phyloP scores from a whole-genome alignment of 345 rosid species.

The Eucalyptus victrix region DNA sequence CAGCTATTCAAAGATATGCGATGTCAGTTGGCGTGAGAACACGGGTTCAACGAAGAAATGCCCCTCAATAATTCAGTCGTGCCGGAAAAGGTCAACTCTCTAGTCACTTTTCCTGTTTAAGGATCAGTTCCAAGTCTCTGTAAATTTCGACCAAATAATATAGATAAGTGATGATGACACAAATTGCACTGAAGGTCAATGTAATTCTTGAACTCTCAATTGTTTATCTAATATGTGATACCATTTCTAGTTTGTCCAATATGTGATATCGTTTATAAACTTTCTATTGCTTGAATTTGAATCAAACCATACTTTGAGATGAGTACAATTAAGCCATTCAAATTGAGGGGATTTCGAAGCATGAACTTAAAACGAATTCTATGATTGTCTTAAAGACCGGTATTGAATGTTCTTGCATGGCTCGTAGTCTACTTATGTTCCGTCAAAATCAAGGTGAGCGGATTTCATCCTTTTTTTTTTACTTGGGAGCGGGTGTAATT shows the following conservation, averaged over 20 bases:
- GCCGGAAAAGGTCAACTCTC: too few relatives aligned
- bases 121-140: not conserved
- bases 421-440: not conserved
- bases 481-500: fast-evolving
- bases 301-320: not conserved
- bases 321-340: not conserved
- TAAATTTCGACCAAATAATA: not conserved
- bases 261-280: not conserved
- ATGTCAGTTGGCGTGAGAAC: not conserved
- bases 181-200: too few relatives aligned
- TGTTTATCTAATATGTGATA: too few relatives aligned
- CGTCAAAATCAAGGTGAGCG: not conserved
- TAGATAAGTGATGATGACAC: not conserved
- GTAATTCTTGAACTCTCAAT: not conserved
- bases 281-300: not conserved
- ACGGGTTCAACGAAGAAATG: not conserved
- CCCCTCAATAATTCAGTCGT: too few relatives aligned
- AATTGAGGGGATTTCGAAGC: too few relatives aligned
- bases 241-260: too few relatives aligned
- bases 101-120: too few relatives aligned
- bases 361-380: too few relatives aligned
- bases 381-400: not conserved
- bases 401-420: not conserved
- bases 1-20: not conserved
- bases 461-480: not conserved